A percentile compares a stretch with the other conserved stretches of the same genome.
Evolutionary conservation across 2,329 filamentous ascomycete genomes (phyloP).

Genomic region (Chalara sp.): DNA sequence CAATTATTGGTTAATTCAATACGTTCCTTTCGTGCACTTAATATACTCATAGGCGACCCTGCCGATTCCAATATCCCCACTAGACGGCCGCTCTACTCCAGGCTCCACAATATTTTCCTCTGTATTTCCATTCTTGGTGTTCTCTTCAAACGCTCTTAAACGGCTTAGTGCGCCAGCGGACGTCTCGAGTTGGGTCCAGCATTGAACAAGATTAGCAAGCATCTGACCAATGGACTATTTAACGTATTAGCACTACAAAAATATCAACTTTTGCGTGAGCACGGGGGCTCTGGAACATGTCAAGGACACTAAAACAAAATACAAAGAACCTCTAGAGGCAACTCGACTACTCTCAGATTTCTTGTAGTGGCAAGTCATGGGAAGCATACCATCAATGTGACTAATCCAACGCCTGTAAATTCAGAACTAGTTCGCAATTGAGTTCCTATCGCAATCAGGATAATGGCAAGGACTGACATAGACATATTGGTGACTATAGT

Average conservation of each 20-base stretch:
- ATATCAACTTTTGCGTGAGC: too few relatives aligned
- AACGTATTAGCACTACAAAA: too few relatives aligned
- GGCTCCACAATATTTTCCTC: slow-evolving; percentile 1
- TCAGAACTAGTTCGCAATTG: slow-evolving; percentile 18
- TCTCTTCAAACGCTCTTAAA: slow-evolving; percentile 9
- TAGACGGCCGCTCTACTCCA: slow-evolving; percentile 4
- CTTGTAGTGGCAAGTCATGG: too few relatives aligned
- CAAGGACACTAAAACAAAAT: too few relatives aligned
- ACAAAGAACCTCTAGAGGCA: too few relatives aligned
- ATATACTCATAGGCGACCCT: slow-evolving; percentile 8
- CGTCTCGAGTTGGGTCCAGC: slow-evolving; percentile 15
- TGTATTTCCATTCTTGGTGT: neutral
- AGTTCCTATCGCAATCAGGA: slow-evolving; percentile 25
- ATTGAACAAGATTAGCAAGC: slow-evolving; percentile 10
- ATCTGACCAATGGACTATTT: slow-evolving; percentile 9
- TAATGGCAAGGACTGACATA: slow-evolving; percentile 20
- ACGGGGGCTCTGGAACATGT: too few relatives aligned
- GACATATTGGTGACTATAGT: slow-evolving; percentile 29
- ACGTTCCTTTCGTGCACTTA: too few relatives aligned
- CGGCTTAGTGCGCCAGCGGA: slow-evolving; percentile 15
- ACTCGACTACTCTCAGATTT: too few relatives aligned
- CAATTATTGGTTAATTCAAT: too few relatives aligned
- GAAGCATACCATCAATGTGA: slow-evolving; percentile 15
- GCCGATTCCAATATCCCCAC: slow-evolving; percentile 6
- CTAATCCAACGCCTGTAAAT: slow-evolving; percentile 18